phyloP scores from a whole-genome alignment of 148 eudicot genomes.

The Cornus florida region DNA sequence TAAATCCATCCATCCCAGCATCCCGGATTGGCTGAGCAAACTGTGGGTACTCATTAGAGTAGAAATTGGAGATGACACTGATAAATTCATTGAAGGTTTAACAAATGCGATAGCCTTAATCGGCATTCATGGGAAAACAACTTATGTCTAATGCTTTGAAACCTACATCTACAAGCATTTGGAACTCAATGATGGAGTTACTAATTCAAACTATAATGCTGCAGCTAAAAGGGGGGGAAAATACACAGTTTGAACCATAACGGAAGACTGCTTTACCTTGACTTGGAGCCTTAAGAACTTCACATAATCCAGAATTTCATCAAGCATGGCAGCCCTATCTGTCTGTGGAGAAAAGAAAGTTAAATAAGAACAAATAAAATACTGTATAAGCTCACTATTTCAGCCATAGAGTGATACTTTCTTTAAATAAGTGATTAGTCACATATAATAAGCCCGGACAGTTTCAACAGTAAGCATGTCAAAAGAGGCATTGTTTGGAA shows the following conservation, averaged over 20 bases:
- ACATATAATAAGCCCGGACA: neutral
- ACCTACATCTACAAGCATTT: neutral
- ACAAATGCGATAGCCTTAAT: neutral
- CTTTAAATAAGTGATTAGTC: neutral
- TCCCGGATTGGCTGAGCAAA: neutral
- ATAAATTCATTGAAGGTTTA: neutral
- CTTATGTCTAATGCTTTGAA: neutral
- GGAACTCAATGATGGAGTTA: neutral
- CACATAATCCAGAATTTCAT: slow-evolving; percentile 62
- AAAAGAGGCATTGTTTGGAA: neutral
- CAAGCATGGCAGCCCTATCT: slow-evolving; percentile 74
- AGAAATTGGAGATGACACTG: neutral
- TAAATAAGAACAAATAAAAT: neutral
- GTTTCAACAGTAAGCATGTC: neutral
- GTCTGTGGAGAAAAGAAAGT: slow-evolving; percentile 30
- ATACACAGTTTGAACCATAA: slow-evolving; percentile 8
- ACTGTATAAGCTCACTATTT: neutral
- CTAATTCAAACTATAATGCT: neutral
- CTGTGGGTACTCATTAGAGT: too few relatives aligned
- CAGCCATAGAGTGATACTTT: neutral
- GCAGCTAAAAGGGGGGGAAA: neutral
- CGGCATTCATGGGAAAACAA: neutral
- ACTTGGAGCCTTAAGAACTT: slow-evolving; percentile 67
- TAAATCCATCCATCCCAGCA: too few relatives aligned
- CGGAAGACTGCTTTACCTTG: slow-evolving; percentile 35